Evolutionary conservation across 2,329 filamentous ascomycete species (phyloP).

Genomic region (Fusarium albosuccineum): DNA sequence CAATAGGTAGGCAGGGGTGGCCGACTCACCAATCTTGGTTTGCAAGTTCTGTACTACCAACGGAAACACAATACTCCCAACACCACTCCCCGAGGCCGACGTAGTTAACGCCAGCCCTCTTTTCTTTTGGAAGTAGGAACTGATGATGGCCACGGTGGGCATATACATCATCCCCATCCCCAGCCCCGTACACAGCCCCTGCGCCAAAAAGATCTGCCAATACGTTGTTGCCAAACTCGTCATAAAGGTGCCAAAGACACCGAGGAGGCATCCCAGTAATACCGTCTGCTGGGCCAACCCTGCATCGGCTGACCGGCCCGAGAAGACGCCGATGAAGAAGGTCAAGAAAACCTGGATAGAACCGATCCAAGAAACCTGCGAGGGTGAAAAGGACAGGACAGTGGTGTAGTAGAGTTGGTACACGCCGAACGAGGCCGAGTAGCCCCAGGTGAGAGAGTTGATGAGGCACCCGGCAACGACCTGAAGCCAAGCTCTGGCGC

Average conservation of each 20-base stretch:
- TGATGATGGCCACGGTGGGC: not conserved
- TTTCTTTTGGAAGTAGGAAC: not conserved
- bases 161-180: not conserved
- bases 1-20: not conserved
- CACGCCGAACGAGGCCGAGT: not conserved
- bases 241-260: not conserved
- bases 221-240: not conserved
- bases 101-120: not conserved
- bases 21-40: not conserved
- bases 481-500: conserved; percentile 1
- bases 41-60: not conserved
- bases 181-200: not conserved
- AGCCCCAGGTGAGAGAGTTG: conserved; percentile 1
- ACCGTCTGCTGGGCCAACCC: conserved; percentile 1
- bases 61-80: not conserved
- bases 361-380: not conserved
- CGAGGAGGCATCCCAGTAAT: not conserved
- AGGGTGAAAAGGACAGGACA: not conserved
- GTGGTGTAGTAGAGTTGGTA: not conserved
- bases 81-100: not conserved
- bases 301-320: not conserved
- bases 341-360: not conserved
- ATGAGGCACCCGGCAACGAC: not conserved
- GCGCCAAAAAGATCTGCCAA: not conserved
- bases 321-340: not conserved